A percentile compares a stretch with the other conserved stretches of the same genome.
These are phyloP conservation scores for Beauveria pseudobassiana DNA, from an alignment of 2,329 filamentous ascomycete genomes.

Conservation along the genomic window DNA sequence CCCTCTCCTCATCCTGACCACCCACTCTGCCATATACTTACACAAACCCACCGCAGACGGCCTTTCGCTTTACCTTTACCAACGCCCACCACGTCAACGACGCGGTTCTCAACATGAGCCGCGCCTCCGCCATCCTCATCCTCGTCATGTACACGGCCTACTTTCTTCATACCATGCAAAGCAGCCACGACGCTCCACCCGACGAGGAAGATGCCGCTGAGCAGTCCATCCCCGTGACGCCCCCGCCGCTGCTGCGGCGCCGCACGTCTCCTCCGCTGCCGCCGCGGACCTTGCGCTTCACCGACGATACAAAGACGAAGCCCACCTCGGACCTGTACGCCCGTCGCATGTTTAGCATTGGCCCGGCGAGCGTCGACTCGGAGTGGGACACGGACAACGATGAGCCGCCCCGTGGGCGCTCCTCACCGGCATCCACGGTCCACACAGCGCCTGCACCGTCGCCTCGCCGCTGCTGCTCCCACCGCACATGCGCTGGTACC, in stretches of 20 bases:
- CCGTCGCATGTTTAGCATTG: background rate
- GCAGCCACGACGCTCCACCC: slow-evolving; percentile 41
- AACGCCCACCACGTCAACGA: slow-evolving; percentile 46
- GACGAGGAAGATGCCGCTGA: slow-evolving; percentile 56
- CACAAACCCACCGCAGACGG: slow-evolving; percentile 23
- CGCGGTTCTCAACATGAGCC: slow-evolving; percentile 64
- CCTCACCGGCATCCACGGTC: background rate
- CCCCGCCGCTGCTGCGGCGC: background rate
- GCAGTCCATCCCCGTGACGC: slow-evolving; percentile 25
- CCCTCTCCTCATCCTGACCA: accelerated
- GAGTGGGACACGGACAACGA: background rate
- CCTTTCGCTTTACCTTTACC: slow-evolving; percentile 46
- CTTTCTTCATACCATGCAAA: slow-evolving; percentile 68
- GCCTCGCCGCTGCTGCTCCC: slow-evolving; percentile 15
- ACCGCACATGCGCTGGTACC: slow-evolving; percentile 14
- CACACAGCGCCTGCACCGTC: slow-evolving; percentile 9
- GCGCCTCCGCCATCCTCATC: slow-evolving; percentile 69
- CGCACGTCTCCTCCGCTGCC: background rate
- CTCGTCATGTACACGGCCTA: slow-evolving; percentile 67
- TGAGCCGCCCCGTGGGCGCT: background rate
- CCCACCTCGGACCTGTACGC: background rate
- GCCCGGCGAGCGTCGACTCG: background rate
- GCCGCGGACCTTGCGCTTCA: slow-evolving; percentile 19
- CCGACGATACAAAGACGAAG: background rate
- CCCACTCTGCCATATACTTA: background rate